Evolutionary conservation across 2,329 filamentous ascomycete species (phyloP), one percentile per base, ranked within the genome.

Genomic region (Ophiostoma piceae): DNA sequence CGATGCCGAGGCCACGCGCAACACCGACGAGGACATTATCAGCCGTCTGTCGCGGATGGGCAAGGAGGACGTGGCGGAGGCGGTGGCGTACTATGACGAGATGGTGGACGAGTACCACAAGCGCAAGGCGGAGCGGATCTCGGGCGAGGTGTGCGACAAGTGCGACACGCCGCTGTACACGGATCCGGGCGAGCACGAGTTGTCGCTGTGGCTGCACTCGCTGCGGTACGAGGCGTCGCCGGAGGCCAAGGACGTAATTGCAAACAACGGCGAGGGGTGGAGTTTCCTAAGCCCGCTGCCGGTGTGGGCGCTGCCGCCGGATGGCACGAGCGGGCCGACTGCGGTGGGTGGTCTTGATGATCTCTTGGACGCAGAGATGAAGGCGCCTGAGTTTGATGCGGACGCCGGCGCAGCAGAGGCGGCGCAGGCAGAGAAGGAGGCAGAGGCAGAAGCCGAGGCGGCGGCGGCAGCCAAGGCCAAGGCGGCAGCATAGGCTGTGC

Each of bases 151-250:
- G 19, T 99, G 95, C 78, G 84, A 89, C 6, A 79, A 93, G 43
- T 99, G 95, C 78, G 85, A 90, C 71, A 97, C 95, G 26, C 91
- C 92, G 29, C 82, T 99, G 62, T 99, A 98, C 79, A 96, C 92
- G 19, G 95, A 99, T 77, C 95, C 95, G 0, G 94, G 94, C 0
- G 80, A 84, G 60, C 94, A 98, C 76, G 95, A 99, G 81, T 84
- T 99, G 66, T 92, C 92, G 0, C 90, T 99, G 57, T 99, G 94
- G 85, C 84, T 99, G 72, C 95, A 99, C 81, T 96, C 94, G 70
- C 87, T 93, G 72, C 88, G 92, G 65, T 99, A 99, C 78, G 90
- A 94, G 74, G 94, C 94, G 77, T 86, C 88, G 35, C 88, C 88
- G 35, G 94, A 94, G 3, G 84, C 84, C 68, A 66, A 66, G 37